Conservation (phyloP, 2,329 filamentous ascomycete species). For the Sclerotinia sclerotiorum region DNA sequence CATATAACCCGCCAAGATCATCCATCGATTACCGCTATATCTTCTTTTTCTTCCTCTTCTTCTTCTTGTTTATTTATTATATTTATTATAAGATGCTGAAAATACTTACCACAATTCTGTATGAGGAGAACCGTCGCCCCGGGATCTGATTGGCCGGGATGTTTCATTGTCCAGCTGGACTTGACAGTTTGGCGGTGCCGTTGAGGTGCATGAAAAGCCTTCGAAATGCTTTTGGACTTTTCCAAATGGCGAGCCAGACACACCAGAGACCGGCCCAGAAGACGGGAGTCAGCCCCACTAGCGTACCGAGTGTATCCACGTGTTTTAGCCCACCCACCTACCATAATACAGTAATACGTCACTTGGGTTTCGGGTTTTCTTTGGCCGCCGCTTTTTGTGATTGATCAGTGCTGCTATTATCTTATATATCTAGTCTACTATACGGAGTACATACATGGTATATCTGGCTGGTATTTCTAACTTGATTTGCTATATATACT, state of each 20-base stretch:
- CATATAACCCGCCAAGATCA: neutral
- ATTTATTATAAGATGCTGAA: neutral
- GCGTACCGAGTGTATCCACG: conserved; percentile 10
- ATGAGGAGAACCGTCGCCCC: too few relatives aligned
- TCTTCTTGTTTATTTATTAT: too few relatives aligned
- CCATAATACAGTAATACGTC: neutral
- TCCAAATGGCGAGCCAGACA: neutral
- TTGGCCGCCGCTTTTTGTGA: neutral
- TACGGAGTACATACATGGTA: too few relatives aligned
- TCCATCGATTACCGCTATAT: neutral
- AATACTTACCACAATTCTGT: neutral
- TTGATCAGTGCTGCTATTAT: neutral
- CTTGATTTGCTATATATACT: too few relatives aligned
- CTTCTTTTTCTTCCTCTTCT: too few relatives aligned
- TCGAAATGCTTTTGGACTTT: neutral
- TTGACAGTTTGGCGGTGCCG: neutral
- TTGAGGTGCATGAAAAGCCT: neutral
- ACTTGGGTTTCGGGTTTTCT: neutral
- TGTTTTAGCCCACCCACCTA: neutral
- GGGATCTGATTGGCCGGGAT: neutral
- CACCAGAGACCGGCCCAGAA: neutral
- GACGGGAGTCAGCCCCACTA: neutral
- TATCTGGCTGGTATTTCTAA: too few relatives aligned
- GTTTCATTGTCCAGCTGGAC: neutral
- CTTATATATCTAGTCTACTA: neutral